These are phyloP conservation scores for Sarocladium kiliense DNA, from an alignment of 2,329 filamentous ascomycete species.

Conservation along the genomic window DNA sequence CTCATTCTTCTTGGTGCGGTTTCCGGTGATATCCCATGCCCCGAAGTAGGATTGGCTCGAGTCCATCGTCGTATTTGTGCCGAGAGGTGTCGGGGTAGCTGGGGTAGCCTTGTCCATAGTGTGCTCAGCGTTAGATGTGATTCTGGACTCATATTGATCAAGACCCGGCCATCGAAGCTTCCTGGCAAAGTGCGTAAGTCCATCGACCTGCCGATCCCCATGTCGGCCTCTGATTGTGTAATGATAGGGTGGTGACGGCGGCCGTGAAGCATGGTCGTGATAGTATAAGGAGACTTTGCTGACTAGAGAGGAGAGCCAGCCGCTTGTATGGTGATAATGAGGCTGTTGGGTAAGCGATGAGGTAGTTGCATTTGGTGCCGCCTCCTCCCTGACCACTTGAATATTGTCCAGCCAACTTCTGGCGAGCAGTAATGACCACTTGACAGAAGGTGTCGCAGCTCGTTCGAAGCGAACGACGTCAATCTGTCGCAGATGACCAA, in stretches of 20 bases:
- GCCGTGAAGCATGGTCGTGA: conserved; percentile 24
- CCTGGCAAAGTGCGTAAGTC: conserved; percentile 58
- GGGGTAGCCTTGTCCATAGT: conserved; percentile 19
- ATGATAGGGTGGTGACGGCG: conserved; percentile 22
- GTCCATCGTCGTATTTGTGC: conserved; percentile 19
- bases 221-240: conserved; percentile 53
- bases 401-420: conserved; percentile 66
- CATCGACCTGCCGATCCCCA: conserved; percentile 53
- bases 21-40: conserved; percentile 29
- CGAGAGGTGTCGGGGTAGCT: conserved; percentile 26
- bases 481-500: conserved; percentile 31
- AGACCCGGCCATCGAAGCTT: conserved; percentile 59
- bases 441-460: conserved; percentile 55
- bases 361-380: conserved; percentile 8
- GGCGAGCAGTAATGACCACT: conserved; percentile 62
- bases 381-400: conserved; percentile 43
- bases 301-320: conserved; percentile 55
- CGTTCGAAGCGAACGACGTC: conserved; percentile 58
- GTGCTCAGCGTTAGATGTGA: conserved; percentile 42
- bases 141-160: conserved; percentile 43
- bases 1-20: conserved; percentile 22
- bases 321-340: conserved; percentile 17
- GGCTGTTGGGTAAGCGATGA: conserved; percentile 5
- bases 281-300: conserved; percentile 45
- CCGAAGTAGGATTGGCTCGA: conserved; percentile 43